Evolutionary conservation across 2,329 filamentous ascomycete genomes (phyloP).

Genomic region (Neofusicoccum umdonicola): DNA sequence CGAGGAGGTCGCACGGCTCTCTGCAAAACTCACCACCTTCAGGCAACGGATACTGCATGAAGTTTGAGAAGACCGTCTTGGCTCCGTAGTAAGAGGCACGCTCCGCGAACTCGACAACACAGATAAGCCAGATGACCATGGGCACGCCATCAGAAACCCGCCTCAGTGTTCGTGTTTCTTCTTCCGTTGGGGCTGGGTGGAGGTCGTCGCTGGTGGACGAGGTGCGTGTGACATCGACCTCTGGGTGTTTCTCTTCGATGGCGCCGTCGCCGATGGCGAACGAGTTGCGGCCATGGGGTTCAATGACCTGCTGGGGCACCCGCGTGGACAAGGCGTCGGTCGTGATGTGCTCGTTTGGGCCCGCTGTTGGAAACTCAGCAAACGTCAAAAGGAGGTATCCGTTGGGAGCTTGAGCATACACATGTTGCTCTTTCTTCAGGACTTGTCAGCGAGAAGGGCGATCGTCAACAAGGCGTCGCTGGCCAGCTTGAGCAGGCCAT

Average conservation of each 20-base stretch:
- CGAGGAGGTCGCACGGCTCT: neutral
- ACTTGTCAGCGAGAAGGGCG: neutral
- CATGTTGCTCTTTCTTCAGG: neutral
- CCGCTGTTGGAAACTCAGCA: neutral
- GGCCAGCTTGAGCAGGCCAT: neutral
- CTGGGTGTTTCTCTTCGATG: neutral
- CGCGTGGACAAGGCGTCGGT: constrained; percentile 4
- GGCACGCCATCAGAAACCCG: constrained; percentile 54
- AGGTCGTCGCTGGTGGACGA: neutral
- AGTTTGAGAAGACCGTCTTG: constrained; percentile 59
- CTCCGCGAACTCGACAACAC: constrained; percentile 60
- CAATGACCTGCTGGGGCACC: neutral
- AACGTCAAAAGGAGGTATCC: no score
- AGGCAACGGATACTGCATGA: constrained; percentile 60
- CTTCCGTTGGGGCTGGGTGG: constrained; percentile 41
- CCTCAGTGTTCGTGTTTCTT: constrained; percentile 47
- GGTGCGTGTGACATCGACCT: neutral
- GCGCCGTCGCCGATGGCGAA: neutral
- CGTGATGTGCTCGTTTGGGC: neutral
- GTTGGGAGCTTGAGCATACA: neutral
- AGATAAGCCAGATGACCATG: constrained; percentile 55
- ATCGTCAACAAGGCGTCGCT: constrained; percentile 2
- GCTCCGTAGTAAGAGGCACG: constrained; percentile 61
- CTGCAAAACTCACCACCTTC: constrained; percentile 24
- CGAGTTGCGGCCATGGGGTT: neutral